A percentile compares a stretch with the other conserved stretches of the same genome.
phyloP scores from a whole-genome alignment of 228 moss, liverwort and hornwort species.

The Sphagnum magellanicum region DNA sequence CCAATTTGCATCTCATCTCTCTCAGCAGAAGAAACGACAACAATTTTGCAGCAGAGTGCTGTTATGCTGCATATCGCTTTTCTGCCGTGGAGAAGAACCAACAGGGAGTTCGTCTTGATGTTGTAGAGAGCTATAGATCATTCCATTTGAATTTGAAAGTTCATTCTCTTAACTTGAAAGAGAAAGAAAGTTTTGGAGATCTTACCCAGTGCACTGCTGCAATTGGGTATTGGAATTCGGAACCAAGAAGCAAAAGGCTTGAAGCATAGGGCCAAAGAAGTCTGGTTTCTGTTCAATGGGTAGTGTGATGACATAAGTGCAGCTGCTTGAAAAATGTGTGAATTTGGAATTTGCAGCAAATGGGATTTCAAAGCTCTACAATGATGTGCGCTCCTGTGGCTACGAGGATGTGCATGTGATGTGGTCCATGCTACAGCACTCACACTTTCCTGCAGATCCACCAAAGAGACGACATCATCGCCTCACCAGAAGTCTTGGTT shows the following conservation, averaged over 20 bases:
- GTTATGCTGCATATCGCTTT: too few relatives aligned
- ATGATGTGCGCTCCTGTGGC: slow-evolving; percentile 63
- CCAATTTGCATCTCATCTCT: neutral
- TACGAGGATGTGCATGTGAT: slow-evolving; percentile 75
- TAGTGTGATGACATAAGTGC: neutral
- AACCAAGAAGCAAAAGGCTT: too few relatives aligned
- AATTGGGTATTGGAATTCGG: too few relatives aligned
- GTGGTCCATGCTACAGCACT: slow-evolving; percentile 75
- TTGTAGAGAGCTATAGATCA: too few relatives aligned
- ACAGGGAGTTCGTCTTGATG: too few relatives aligned
- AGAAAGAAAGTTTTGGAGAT: neutral
- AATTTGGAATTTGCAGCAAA: slow-evolving; percentile 22
- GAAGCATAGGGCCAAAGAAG: too few relatives aligned
- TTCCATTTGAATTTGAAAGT: too few relatives aligned
- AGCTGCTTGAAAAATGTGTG: neutral
- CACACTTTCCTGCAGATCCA: slow-evolving; percentile 35
- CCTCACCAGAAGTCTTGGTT: slow-evolving; percentile 30
- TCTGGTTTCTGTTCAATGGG: neutral
- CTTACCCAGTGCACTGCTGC: neutral
- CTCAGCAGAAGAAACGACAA: neutral
- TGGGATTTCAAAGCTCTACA: slow-evolving; percentile 70
- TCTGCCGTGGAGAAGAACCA: too few relatives aligned
- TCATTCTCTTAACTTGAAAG: too few relatives aligned
- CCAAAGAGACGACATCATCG: slow-evolving; percentile 21
- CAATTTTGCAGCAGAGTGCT: too few relatives aligned